Conservation (phyloP, 495 filamentous ascomycete species). For the Chlorociboria aeruginascens region DNA sequence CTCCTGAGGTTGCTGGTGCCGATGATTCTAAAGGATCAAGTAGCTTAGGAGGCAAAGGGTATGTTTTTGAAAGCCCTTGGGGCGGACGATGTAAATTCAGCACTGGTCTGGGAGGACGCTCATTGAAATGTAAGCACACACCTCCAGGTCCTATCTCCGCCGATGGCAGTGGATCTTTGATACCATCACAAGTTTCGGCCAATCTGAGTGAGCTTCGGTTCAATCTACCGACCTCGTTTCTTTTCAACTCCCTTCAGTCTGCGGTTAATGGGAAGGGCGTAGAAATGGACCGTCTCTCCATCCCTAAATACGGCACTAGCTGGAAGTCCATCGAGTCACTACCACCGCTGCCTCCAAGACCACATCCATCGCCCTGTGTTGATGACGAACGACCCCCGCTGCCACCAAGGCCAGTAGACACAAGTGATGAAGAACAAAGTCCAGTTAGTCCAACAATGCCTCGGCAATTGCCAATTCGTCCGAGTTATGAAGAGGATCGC, state of each 20-base stretch:
- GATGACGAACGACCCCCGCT: constrained; percentile 8
- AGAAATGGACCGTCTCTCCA: constrained; percentile 2
- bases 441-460: neutral
- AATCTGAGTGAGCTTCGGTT: constrained; percentile 76
- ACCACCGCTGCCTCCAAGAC: constrained; percentile 6
- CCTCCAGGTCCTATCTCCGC: constrained; percentile 22
- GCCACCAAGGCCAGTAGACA: constrained; percentile 3
- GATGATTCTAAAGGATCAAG: neutral
- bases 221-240: constrained; percentile 53
- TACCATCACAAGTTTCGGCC: constrained; percentile 19
- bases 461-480: neutral
- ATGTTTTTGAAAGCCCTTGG: constrained; percentile 75
- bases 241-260: constrained; percentile 13
- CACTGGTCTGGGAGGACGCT: constrained; percentile 59
- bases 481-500: constrained; percentile 21
- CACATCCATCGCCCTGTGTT: constrained; percentile 8
- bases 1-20: neutral
- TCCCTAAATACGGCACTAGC: constrained; percentile 13
- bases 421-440: neutral
- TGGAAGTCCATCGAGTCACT: constrained; percentile 6
- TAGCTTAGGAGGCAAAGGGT: constrained; percentile 20
- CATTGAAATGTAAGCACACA: constrained; percentile 67
- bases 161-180: constrained; percentile 20
- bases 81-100: constrained; percentile 72
- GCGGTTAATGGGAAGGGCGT: neutral